phyloP scores from a whole-genome alignment of 768 basidiomycete genomes.

The Chalciporus piperatus region DNA sequence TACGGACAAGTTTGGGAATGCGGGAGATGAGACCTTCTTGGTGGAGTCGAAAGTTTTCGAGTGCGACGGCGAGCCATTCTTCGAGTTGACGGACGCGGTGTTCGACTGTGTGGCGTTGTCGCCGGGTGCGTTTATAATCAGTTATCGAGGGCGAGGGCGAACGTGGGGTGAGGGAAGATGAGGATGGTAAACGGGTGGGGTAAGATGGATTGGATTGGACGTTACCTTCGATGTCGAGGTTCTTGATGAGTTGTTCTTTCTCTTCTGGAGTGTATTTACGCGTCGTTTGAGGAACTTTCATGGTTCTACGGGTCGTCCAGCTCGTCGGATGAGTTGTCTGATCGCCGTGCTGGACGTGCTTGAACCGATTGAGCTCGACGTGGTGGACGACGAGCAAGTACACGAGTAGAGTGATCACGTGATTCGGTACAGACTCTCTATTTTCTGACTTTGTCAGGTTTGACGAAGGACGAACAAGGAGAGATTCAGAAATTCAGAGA shows the following conservation, averaged over 20 bases:
- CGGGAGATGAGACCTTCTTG: constrained; percentile 72
- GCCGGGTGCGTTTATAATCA: background rate
- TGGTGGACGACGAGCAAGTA: background rate
- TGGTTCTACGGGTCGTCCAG: constrained; percentile 2
- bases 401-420: constrained; percentile 13
- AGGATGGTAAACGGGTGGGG: background rate
- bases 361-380: background rate
- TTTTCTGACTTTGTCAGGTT: too few relatives aligned
- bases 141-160: too few relatives aligned
- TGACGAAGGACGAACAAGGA: too few relatives aligned
- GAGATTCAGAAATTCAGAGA: too few relatives aligned
- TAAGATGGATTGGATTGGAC: background rate
- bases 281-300: constrained; percentile 20
- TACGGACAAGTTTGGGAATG: constrained; percentile 72
- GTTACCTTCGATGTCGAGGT: constrained; percentile 78
- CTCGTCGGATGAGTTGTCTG: background rate
- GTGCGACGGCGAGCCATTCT: constrained; percentile 68
- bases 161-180: background rate
- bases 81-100: constrained; percentile 74
- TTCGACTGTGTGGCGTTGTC: constrained; percentile 46
- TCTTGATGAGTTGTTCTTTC: constrained; percentile 70
- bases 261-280: constrained; percentile 59
- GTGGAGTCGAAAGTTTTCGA: constrained; percentile 71
- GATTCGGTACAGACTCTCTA: background rate
- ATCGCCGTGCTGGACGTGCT: background rate